Evolutionary conservation across 768 basidiomycete species (phyloP), one percentile per base, ranked within the genome.

Genomic region (Lentinula sp.): DNA sequence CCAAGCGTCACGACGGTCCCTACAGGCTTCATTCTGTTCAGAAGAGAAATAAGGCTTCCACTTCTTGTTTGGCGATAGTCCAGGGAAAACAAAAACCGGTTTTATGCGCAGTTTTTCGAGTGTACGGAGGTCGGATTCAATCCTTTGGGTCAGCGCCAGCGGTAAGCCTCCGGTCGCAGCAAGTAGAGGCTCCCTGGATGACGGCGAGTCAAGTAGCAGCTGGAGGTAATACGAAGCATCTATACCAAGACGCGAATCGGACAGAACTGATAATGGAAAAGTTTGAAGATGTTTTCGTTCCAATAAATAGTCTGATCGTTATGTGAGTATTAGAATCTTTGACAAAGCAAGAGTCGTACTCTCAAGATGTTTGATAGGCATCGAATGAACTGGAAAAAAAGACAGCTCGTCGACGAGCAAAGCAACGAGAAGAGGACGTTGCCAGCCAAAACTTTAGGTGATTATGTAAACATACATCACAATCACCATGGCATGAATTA

Each of bases 31-130:
- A 53, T 77, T 78, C 65, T 84, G 78, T 65, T 85, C 85, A 16
- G 71, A 69, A 32, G 84, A 79, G 49, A 84, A 81, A 61, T 81
- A 80, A 10, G 80, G 81, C 72, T 89, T 90, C 76, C 80, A 82
- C 60, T 89, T 84, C 64, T 86, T 87, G 66, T 86, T 86, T 1
- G 92, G 90, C 1, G 85, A 77, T 35, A 99, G 79, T 4, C 97
- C 97, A 15, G 92, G 86, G 74, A 98, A 98, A 55, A 99, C 93
- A 68, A 99, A 96, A n/a, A 99, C 93, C 21, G 97, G 97, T 71
- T 96, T 97, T 80, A 99, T 98, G 65, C 84, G 87, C 37, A 91
- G 79, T 75, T 88, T 89, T 80, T 97, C 95, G 70, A 98, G 87
- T 13, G 84, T 78, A 52, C 95, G 89, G 50, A 98, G 80, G 79